Percentiles rank a stretch among this genome's conserved stretches.
phyloP scores from a whole-genome alignment of 352 stramenopile genomes.

The Halophytophthora batemanensis region DNA sequence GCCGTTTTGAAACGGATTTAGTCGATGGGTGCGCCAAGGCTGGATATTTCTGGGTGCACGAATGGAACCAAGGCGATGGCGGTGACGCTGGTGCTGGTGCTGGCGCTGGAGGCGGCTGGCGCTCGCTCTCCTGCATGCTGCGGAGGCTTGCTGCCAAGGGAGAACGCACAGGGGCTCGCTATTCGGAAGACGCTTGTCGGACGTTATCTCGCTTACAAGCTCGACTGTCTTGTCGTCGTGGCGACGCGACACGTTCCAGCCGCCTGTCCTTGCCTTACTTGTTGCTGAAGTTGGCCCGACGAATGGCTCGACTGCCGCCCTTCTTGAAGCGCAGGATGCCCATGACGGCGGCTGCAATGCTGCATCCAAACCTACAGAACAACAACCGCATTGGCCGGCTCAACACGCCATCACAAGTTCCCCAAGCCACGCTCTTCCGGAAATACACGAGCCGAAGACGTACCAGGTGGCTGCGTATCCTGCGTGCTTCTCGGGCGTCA shows the following conservation, averaged over 20 bases:
- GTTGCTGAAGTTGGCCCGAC: conserved; percentile 18
- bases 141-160: too few species aligned
- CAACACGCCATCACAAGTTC: background rate
- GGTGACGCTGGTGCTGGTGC: too few species aligned
- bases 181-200: too few species aligned
- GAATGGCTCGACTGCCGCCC: conserved; percentile 15
- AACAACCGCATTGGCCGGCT: background rate
- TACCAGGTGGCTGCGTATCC: conserved; percentile 85
- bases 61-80: too few species aligned
- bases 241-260: background rate
- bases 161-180: too few species aligned
- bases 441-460: conserved; percentile 1
- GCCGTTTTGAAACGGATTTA: too few species aligned
- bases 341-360: conserved; percentile 66
- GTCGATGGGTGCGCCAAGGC: too few species aligned
- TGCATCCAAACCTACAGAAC: conserved; percentile 67
- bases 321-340: conserved; percentile 68
- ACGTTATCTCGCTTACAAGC: too few species aligned
- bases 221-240: background rate
- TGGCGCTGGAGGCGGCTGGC: too few species aligned
- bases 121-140: too few species aligned
- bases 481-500: conserved; percentile 84
- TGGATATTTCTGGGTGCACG: too few species aligned
- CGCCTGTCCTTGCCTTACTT: conserved; percentile 15
- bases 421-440: background rate